These are phyloP conservation scores for Heracleum sosnowskyi DNA, from an alignment of 129 eudicot genomes.

Conservation along the genomic window DNA sequence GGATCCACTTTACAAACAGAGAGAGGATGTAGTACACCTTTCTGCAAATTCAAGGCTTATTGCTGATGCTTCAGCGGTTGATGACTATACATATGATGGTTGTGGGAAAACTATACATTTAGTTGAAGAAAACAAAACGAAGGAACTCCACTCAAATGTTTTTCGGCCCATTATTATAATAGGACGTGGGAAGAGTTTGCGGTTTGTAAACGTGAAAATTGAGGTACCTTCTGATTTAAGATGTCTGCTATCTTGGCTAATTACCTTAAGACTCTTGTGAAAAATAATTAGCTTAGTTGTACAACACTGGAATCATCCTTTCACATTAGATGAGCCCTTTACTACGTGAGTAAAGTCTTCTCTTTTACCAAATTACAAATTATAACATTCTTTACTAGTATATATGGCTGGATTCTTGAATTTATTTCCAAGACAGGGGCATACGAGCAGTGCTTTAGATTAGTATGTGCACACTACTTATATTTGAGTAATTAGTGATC, in stretches of 20 bases:
- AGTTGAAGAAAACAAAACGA: slow-evolving; percentile 34
- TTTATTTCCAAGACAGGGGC: not conserved
- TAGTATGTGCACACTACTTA: not conserved
- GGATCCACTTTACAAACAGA: slow-evolving; percentile 53
- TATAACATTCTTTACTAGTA: not conserved
- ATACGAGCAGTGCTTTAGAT: slow-evolving; percentile 2
- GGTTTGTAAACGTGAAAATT: slow-evolving; percentile 78
- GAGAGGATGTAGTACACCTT: slow-evolving; percentile 62
- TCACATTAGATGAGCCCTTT: not conserved
- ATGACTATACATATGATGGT: slow-evolving; percentile 85
- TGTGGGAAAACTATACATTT: slow-evolving; percentile 69
- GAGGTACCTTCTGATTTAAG: slow-evolving; percentile 42
- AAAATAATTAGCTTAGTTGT: not conserved
- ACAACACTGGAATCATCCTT: not conserved
- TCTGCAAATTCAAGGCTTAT: slow-evolving; percentile 72
- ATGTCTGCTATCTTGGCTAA: not conserved
- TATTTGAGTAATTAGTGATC: not conserved
- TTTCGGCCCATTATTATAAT: slow-evolving; percentile 70
- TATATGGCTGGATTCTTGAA: not conserved
- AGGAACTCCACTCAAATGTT: slow-evolving; percentile 41
- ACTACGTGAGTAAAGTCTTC: not conserved
- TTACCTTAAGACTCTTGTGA: not conserved
- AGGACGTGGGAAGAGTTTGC: slow-evolving; percentile 83
- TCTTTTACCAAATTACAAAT: not conserved
- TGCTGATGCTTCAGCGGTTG: slow-evolving; percentile 70